Base-by-base conservation (phyloP, 2,329 filamentous ascomycete genomes). In the Lasiodiplodia citricola region DNA sequence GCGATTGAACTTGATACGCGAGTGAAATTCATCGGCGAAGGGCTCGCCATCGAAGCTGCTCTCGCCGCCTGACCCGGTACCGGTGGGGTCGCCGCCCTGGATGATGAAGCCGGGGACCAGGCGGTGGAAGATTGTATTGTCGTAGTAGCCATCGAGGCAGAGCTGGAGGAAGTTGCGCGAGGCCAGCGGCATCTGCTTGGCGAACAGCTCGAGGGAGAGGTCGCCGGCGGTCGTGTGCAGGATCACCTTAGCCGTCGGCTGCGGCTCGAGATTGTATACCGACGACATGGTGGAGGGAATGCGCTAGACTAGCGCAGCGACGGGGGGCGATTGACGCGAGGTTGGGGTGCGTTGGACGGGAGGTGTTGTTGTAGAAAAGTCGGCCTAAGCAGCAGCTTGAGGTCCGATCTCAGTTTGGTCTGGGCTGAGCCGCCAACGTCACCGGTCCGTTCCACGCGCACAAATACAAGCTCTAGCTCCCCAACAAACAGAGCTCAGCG, bases 111-210 rank as follows among this genome's bases (percentile, higher is more conserved):
- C 92, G 0, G 94, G 93, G 0, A 97, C 90, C 6, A 98, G 86
- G 28, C 96, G 92, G 82, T 99, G 96, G 82, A 99, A 99, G 71
- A 96, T 90, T 0, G 94, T 97, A 77, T 91, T 90, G 75, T 93
- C 91, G 83, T 98, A 99, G 84, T 98, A 98, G 73, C 94, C 94
- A 78, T 99, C 94, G 73, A 97, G 87, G 77, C 93, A 96, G 76
- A 94, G 91, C 80, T 99, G 96, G 47, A 99, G 87, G 81, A 99
- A 99, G 83, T 97, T 98, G 74, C 95, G 93, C 77, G 91, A 94
- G 31, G 96, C 92, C 71, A 97, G 86, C 10, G 96, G 96, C 0
- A 93, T 92, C 81, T 99, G 96, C 77, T 96, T 96, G 21, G 94
- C 94, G 84, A 97, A 99, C 68, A 99, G 90, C 80, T 97, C 93